Evolutionary conservation across 225 moss, liverwort and hornwort genomes (phyloP).

Genomic region (Bryum argenteum): DNA sequence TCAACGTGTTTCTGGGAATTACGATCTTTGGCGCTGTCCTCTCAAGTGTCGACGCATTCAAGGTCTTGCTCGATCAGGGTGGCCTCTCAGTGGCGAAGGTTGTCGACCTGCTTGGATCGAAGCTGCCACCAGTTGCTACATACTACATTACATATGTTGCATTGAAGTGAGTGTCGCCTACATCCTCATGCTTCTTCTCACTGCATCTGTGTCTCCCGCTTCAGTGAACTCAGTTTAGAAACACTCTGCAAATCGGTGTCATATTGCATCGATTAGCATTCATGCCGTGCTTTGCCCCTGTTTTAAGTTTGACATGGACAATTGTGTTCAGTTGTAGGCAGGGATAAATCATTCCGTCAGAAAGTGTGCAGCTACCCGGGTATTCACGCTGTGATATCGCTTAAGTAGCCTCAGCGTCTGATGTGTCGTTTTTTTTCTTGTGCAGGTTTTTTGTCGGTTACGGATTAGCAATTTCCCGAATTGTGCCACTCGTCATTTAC

Average conservation of each 20-base stretch:
- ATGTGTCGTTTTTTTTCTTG: slow-evolving; percentile 4
- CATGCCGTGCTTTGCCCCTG: background rate
- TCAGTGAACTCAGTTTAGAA: background rate
- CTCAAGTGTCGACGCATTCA: slow-evolving; percentile 36
- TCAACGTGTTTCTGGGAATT: slow-evolving; percentile 65
- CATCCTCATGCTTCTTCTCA: background rate
- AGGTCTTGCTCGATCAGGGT: slow-evolving; percentile 10
- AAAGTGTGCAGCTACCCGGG: background rate
- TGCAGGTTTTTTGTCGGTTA: slow-evolving; percentile 89
- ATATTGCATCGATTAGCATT: background rate
- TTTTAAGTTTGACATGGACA: background rate
- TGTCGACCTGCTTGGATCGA: slow-evolving; percentile 43
- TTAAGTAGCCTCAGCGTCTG: background rate
- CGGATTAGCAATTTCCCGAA: slow-evolving; percentile 71
- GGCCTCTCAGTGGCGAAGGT: slow-evolving; percentile 28
- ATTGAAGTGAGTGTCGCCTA: slow-evolving; percentile 50
- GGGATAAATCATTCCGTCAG: background rate
- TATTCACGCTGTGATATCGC: background rate
- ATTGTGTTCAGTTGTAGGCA: background rate
- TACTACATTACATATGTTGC: slow-evolving; percentile 65
- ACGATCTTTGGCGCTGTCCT: slow-evolving; percentile 63
- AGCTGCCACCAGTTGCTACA: slow-evolving; percentile 56
- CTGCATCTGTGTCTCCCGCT: background rate
- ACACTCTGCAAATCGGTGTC: background rate
- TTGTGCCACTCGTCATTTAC: slow-evolving; percentile 64